These are phyloP conservation scores for Thelonectria olida DNA, from an alignment of 2,329 filamentous ascomycete species.

Conservation along the genomic window DNA sequence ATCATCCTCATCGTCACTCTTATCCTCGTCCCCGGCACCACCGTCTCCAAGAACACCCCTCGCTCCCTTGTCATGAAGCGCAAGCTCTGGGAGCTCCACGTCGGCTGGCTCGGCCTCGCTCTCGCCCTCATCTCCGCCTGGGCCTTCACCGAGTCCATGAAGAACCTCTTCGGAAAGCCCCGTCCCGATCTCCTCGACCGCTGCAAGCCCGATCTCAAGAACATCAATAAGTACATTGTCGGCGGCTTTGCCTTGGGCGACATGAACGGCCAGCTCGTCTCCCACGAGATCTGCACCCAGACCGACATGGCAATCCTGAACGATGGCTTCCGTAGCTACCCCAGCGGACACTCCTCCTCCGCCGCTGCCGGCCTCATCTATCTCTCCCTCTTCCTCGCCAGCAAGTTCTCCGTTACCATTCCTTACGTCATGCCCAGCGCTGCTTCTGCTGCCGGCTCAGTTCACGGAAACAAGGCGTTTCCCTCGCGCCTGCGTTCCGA, in stretches of 20 bases:
- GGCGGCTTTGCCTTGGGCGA: slow-evolving; percentile 66
- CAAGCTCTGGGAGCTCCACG: slow-evolving; percentile 92
- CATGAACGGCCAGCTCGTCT: slow-evolving; percentile 74
- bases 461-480: slow-evolving; percentile 77
- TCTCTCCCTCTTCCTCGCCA: slow-evolving; percentile 85
- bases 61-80: slow-evolving; percentile 75
- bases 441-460: slow-evolving; percentile 57
- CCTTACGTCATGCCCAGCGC: slow-evolving; percentile 69
- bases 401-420: slow-evolving; percentile 79
- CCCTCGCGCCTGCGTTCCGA: slow-evolving; percentile 71
- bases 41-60: slow-evolving; percentile 70
- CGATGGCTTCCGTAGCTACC: slow-evolving; percentile 86
- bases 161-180: slow-evolving; percentile 76
- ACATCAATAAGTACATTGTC: slow-evolving; percentile 68
- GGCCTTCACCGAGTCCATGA: slow-evolving; percentile 86
- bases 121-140: slow-evolving; percentile 77
- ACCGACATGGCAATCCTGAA: slow-evolving; percentile 68
- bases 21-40: slow-evolving; percentile 76
- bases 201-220: slow-evolving; percentile 78
- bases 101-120: slow-evolving; percentile 83
- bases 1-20: slow-evolving; percentile 76
- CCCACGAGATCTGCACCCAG: slow-evolving; percentile 78
- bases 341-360: slow-evolving; percentile 66
- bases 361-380: slow-evolving; percentile 85
- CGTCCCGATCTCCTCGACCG: slow-evolving; percentile 85